Conservation (phyloP, 2,329 filamentous ascomycete genomes). For the Colletotrichum sp. region DNA sequence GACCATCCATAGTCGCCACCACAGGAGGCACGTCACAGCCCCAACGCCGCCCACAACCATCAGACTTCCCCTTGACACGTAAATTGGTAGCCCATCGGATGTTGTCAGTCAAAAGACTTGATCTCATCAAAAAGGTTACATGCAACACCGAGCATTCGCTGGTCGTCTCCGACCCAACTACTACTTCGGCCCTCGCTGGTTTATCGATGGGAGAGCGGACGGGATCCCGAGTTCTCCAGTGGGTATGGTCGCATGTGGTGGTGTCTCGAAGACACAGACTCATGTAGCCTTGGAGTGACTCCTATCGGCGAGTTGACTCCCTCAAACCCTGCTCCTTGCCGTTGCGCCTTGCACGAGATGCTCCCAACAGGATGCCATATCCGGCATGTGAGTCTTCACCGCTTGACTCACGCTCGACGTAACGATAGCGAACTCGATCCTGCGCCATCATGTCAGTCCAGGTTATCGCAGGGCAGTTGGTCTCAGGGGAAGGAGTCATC, state of each 20-base stretch:
- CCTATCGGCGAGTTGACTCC: background rate
- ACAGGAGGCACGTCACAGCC: background rate
- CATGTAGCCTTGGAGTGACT: background rate
- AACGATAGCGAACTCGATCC: background rate
- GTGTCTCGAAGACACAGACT: background rate
- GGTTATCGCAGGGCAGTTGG: background rate
- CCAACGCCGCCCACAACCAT: background rate
- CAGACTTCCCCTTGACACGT: background rate
- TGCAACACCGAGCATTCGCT: conserved; percentile 7
- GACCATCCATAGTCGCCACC: background rate
- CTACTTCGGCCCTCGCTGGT: conserved; percentile 4
- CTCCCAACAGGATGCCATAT: background rate
- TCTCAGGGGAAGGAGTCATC: background rate
- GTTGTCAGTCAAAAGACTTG: background rate
- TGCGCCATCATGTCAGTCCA: background rate
- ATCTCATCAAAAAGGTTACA: background rate
- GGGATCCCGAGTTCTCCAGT: conserved; percentile 15
- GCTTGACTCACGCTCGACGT: background rate
- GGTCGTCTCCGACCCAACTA: conserved; percentile 14
- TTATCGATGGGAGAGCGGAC: conserved; percentile 14
- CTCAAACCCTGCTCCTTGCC: background rate
- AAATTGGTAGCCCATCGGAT: background rate
- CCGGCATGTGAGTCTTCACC: background rate
- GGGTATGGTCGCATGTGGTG: background rate
- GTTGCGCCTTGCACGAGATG: background rate